phyloP scores from a whole-genome alignment of 2,329 filamentous ascomycete species.

The Nannizzia gypsea region DNA sequence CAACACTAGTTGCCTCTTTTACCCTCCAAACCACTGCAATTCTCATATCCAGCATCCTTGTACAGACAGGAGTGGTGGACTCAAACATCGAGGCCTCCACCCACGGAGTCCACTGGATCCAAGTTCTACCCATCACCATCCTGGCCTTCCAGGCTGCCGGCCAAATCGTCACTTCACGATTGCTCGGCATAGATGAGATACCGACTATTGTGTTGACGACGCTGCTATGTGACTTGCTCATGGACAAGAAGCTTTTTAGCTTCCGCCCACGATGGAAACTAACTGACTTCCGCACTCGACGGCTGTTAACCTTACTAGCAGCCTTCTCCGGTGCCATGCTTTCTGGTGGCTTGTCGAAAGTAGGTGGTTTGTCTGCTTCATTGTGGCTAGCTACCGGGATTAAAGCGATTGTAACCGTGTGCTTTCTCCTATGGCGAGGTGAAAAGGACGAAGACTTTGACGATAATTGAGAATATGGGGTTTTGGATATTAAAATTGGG shows the following conservation, averaged over 20 bases:
- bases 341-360: slow-evolving; percentile 30
- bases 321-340: slow-evolving; percentile 32
- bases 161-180: slow-evolving; percentile 29
- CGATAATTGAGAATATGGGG: background rate
- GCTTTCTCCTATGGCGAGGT: slow-evolving; percentile 28
- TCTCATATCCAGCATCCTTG: slow-evolving; percentile 25
- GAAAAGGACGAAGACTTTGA: slow-evolving; percentile 9
- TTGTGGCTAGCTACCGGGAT: slow-evolving; percentile 32
- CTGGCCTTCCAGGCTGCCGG: slow-evolving; percentile 33
- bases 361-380: slow-evolving; percentile 25
- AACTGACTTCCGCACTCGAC: slow-evolving; percentile 25
- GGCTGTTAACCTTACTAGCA: slow-evolving; percentile 27
- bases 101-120: slow-evolving; percentile 26
- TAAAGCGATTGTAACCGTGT: slow-evolving; percentile 26
- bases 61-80: slow-evolving; percentile 25
- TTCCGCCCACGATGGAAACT: slow-evolving; percentile 15
- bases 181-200: slow-evolving; percentile 29
- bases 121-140: slow-evolving; percentile 28
- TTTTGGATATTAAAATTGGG: background rate
- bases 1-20: slow-evolving; percentile 31
- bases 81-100: slow-evolving; percentile 21
- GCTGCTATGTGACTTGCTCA: slow-evolving; percentile 29
- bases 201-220: slow-evolving; percentile 34
- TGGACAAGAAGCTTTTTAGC: slow-evolving; percentile 22
- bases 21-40: slow-evolving; percentile 27